Percentiles rank a stretch among this genome's conserved stretches.
Conservation (phyloP, 441 rosid species). For the Eruca vesicaria region DNA sequence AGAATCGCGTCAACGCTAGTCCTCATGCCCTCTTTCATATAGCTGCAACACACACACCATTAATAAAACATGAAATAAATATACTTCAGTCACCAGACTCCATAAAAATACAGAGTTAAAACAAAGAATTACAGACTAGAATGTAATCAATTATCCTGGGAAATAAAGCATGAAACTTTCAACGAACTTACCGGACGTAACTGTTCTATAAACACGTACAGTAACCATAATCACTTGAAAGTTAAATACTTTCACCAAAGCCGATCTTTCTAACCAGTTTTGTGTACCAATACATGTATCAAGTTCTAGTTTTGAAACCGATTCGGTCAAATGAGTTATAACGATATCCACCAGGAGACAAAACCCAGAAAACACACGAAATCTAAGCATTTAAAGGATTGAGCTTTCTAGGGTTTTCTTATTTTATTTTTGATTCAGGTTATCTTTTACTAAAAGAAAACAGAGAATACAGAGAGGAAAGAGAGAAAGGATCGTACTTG, state of each 20-base stretch:
- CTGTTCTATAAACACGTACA: background rate
- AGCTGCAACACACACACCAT: slow-evolving; percentile 46
- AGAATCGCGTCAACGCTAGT: slow-evolving; percentile 94
- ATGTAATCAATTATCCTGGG: background rate
- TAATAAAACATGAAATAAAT: slow-evolving; percentile 10
- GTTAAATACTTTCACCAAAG: background rate
- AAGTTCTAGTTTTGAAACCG: background rate
- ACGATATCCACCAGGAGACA: background rate
- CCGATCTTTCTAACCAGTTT: background rate
- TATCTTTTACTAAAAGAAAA: slow-evolving; percentile 3
- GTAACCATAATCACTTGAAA: background rate
- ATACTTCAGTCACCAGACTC: background rate
- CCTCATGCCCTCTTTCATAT: slow-evolving; percentile 98
- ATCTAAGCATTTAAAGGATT: slow-evolving; percentile 3
- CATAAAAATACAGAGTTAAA: background rate
- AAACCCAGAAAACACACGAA: background rate
- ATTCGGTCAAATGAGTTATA: background rate
- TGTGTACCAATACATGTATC: background rate
- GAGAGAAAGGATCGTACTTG: slow-evolving; percentile 47
- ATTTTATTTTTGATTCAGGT: background rate
- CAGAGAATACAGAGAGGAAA: background rate
- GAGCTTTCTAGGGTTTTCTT: slow-evolving; percentile 15
- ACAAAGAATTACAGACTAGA: background rate
- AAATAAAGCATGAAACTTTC: background rate
- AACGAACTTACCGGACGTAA: background rate